A percentile compares a stretch with the other conserved stretches of the same genome.
Conservation (phyloP, 805 yeast genomes). For the Saccharomycopsis sp. region DNA sequence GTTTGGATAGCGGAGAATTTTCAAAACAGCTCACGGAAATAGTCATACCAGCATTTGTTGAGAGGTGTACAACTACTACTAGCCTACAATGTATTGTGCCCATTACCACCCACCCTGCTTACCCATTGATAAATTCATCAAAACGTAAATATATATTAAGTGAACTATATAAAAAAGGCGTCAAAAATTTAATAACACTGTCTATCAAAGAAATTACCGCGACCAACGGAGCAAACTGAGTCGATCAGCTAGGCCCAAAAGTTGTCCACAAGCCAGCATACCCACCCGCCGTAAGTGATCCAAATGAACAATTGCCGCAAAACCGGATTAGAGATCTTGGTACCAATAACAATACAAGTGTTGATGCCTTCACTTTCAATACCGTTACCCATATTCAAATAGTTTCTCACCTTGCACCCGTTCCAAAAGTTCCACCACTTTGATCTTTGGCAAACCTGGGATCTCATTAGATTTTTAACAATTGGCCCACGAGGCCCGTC, state of each 20-base stretch:
- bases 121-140: too few relatives aligned
- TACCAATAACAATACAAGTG: constrained; percentile 63
- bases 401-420: constrained; percentile 66
- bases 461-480: constrained; percentile 62
- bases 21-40: too few relatives aligned
- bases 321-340: constrained; percentile 41
- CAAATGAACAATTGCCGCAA: constrained; percentile 41
- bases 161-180: too few relatives aligned
- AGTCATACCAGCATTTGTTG: too few relatives aligned
- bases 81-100: too few relatives aligned
- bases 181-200: too few relatives aligned
- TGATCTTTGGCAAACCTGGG: constrained; percentile 69
- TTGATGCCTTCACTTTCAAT: constrained; percentile 78
- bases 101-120: too few relatives aligned
- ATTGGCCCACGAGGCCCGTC: constrained; percentile 94
- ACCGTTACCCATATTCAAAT: constrained; percentile 78
- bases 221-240: not conserved
- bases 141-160: too few relatives aligned
- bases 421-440: constrained; percentile 94
- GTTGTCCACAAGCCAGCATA: constrained; percentile 48
- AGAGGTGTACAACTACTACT: too few relatives aligned
- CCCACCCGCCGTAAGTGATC: constrained; percentile 56
- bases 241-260: constrained; percentile 35
- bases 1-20: too few relatives aligned
- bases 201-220: too few relatives aligned